Conservation (phyloP, 2,329 filamentous ascomycete genomes). For the Epichloe elymi region DNA sequence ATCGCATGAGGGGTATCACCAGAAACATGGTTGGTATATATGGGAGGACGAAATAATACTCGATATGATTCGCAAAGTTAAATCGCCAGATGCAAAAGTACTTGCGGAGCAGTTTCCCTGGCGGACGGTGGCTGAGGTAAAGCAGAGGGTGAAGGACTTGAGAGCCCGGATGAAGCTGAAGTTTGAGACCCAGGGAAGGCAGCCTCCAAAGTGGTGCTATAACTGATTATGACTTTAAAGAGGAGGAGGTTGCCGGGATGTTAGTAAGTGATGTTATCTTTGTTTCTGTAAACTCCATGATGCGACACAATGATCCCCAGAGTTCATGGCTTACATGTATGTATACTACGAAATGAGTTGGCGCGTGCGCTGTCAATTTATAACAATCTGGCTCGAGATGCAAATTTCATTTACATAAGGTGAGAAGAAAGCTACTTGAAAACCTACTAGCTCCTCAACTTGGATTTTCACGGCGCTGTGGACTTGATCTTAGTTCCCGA, state of each 20-base stretch:
- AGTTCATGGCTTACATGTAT: not conserved
- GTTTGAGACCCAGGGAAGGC: slow-evolving; percentile 7
- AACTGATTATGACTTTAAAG: not conserved
- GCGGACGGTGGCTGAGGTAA: slow-evolving; percentile 10
- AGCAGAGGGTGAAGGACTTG: slow-evolving; percentile 10
- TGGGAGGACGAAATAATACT: slow-evolving; percentile 17
- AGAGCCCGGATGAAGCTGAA: slow-evolving; percentile 10
- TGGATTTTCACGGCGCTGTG: not conserved
- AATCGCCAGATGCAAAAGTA: slow-evolving; percentile 6
- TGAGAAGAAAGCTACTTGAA: not conserved
- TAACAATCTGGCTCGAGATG: not conserved
- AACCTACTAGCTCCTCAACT: too few relatives aligned
- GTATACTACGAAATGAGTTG: not conserved
- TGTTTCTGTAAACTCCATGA: not conserved
- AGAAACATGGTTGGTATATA: slow-evolving; percentile 13
- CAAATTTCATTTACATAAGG: too few relatives aligned
- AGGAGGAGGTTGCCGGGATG: not conserved
- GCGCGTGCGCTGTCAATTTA: not conserved
- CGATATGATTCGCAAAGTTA: slow-evolving; percentile 10
- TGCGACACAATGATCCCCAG: not conserved
- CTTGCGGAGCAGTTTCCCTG: slow-evolving; percentile 8
- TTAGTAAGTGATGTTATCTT: not conserved
- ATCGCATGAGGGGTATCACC: slow-evolving; percentile 8
- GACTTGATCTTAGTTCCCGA: too few relatives aligned
- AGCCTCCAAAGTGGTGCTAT: slow-evolving; percentile 16